These are phyloP conservation scores for Penicillium coprophilum DNA, from an alignment of 495 filamentous ascomycete species.

Conservation along the genomic window DNA sequence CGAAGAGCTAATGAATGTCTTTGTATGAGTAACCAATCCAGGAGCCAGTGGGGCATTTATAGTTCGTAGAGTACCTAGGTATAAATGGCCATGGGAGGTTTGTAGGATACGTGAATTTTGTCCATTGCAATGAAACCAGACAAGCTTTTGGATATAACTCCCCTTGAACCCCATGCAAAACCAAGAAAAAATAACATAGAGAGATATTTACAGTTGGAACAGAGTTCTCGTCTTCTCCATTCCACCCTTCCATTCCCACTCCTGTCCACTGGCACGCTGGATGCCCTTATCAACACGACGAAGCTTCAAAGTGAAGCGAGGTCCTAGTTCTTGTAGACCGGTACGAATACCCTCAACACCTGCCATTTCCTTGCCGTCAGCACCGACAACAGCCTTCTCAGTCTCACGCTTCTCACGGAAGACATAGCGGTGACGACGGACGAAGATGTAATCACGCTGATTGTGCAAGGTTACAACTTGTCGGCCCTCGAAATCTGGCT, in stretches of 20 bases:
- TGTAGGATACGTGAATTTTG: not conserved
- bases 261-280: slow-evolving; percentile 74
- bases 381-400: slow-evolving; percentile 81
- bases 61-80: not conserved
- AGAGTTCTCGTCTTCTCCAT: slow-evolving; percentile 93
- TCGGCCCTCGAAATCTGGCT: slow-evolving; percentile 77
- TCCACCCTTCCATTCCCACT: slow-evolving; percentile 92
- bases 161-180: slow-evolving; percentile 35
- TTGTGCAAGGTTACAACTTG: slow-evolving; percentile 93
- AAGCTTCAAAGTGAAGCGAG: slow-evolving; percentile 82
- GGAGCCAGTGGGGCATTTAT: too few species aligned
- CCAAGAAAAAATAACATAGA: slow-evolving; percentile 19
- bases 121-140: slow-evolving; percentile 15
- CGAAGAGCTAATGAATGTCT: too few species aligned
- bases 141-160: slow-evolving; percentile 31
- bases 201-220: slow-evolving; percentile 70
- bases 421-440: slow-evolving; percentile 85
- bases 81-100: not conserved
- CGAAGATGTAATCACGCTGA: slow-evolving; percentile 94
- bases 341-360: slow-evolving; percentile 80
- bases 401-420: slow-evolving; percentile 82
- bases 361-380: slow-evolving; percentile 83
- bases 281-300: slow-evolving; percentile 89
- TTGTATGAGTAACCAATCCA: too few species aligned
- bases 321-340: slow-evolving; percentile 83